Conservation (phyloP, 192 early-diverging fungal species). For the Linnemannia schmuckeri region DNA sequence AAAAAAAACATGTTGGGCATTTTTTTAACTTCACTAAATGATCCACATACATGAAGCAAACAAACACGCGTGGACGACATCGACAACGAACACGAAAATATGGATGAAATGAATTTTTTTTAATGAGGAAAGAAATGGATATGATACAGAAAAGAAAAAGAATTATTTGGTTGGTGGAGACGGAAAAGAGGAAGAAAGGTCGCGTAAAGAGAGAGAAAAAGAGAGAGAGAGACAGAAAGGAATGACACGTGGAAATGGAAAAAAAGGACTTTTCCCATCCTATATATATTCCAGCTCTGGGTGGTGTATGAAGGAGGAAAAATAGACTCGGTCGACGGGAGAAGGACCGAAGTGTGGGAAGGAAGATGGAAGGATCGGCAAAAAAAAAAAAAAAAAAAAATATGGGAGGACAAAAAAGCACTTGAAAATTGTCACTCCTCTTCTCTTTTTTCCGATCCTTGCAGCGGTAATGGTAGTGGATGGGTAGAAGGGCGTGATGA, state of each 20-base stretch:
- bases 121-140: background rate
- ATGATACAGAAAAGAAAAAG: conserved; percentile 6
- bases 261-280: too few species aligned
- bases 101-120: background rate
- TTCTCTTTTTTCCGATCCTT: background rate
- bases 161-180: background rate
- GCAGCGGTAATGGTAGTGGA: too few species aligned
- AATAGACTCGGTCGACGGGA: too few species aligned
- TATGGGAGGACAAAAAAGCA: background rate
- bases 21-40: too few species aligned
- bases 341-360: background rate
- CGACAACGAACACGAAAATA: background rate
- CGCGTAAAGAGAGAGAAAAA: background rate
- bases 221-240: background rate
- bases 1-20: too few species aligned
- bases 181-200: too few species aligned
- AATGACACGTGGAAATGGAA: background rate
- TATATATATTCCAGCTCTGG: too few species aligned
- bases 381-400: conserved; percentile 2
- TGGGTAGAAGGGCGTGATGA: background rate
- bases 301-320: too few species aligned
- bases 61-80: background rate
- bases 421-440: background rate
- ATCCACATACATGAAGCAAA: too few species aligned
- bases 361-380: background rate